Base-by-base conservation (phyloP, 2,329 filamentous ascomycete species). In the Diplodia mutila region DNA sequence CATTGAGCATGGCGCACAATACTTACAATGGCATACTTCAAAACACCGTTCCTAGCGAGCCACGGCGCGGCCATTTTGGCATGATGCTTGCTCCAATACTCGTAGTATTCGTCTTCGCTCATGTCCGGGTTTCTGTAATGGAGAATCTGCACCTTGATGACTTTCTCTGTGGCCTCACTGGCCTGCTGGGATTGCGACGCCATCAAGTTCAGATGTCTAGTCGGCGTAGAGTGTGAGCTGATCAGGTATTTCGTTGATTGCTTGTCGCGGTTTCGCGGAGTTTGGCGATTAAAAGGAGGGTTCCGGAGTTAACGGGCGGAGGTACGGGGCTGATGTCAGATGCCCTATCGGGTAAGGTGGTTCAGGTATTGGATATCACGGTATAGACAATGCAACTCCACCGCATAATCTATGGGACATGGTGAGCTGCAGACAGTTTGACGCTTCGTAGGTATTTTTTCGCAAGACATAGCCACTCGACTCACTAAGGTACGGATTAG, bases 1-100 rank as follows among this genome's bases (percentile, higher is more conserved):
- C 3, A 54, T 21, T 18, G 16, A n/a, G n/a, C n/a, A n/a, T n/a
- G n/a, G n/a, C n/a, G n/a, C n/a, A n/a, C n/a, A n/a, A 39, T 8
- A 61, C 57, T 34, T 32, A 61, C 57, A 16, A 61, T 16, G 7
- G 39, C 42, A 11, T 61, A 61, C 18, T 49, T 49, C 57, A 61
- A 18, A 16, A 61, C 39, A 12, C 57, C 57, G 8, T 61, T 61
- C n/a, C 57, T 25, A n/a, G 57, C 57, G 23, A 49, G 25, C 57
- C 57, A 61, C 0, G 57, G 39, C 11, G 57, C 57, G 3, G 57
- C 57, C 39, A 49, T 48, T 8, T 21, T 32, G n/a, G 57, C 57
- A 14, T 61, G 57, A 1, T 25, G 16, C 18, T 61, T 61, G 57
- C 25, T 49, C 57, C 57, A 61, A 8, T 49, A 42, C 1, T 61